These are phyloP conservation scores for Aciculosporium take DNA, from an alignment of 2,329 filamentous ascomycete genomes.

Conservation along the genomic window DNA sequence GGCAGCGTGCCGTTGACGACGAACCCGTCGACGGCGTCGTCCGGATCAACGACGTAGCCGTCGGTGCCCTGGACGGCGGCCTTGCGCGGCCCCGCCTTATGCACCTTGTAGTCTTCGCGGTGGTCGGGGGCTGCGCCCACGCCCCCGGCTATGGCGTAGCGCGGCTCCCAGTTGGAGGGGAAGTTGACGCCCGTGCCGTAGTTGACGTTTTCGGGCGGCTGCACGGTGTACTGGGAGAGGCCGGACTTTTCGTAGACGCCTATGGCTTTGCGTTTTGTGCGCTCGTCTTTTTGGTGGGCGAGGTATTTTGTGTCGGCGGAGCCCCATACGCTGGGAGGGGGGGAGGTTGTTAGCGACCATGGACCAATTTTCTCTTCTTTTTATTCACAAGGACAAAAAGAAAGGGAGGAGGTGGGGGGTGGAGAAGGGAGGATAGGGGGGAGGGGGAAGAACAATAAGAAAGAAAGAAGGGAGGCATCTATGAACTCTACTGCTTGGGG, in stretches of 20 bases:
- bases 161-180: slow-evolving; percentile 71
- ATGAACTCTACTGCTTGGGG: too few relatives aligned
- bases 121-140: slow-evolving; percentile 58
- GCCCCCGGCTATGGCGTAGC: slow-evolving; percentile 66
- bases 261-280: slow-evolving; percentile 61
- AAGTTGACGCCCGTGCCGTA: slow-evolving; percentile 66
- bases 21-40: slow-evolving; percentile 52
- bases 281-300: slow-evolving; percentile 46
- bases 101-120: slow-evolving; percentile 62
- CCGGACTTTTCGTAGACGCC: slow-evolving; percentile 63
- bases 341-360: slow-evolving; percentile 2
- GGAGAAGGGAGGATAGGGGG: too few relatives aligned
- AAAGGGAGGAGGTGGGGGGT: too few relatives aligned
- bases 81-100: slow-evolving; percentile 47
- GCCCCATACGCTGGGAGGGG: slow-evolving; percentile 48
- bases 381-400: neutral
- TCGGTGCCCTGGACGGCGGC: slow-evolving; percentile 40
- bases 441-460: too few relatives aligned
- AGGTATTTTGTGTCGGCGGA: slow-evolving; percentile 70
- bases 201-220: slow-evolving; percentile 40
- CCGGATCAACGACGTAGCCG: slow-evolving; percentile 50
- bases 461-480: too few relatives aligned
- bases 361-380: neutral
- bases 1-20: slow-evolving; percentile 63
- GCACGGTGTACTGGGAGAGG: slow-evolving; percentile 54